These are phyloP conservation scores for Populus hybrid DNA, from an alignment of 441 rosid species.

Conservation along the genomic window DNA sequence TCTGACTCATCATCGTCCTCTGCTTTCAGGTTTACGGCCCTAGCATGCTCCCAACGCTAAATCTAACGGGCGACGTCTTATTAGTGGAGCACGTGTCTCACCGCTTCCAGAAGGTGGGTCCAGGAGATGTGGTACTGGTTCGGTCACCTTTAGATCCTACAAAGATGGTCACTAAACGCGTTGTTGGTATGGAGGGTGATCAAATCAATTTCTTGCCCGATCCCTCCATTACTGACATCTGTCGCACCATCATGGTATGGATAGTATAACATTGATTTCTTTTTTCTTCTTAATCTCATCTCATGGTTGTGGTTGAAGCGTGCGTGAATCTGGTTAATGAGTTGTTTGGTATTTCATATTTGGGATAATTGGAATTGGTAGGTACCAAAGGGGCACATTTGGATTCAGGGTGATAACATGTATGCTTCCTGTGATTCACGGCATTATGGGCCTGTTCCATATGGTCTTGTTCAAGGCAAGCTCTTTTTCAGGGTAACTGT, in stretches of 20 bases:
- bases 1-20: neutral
- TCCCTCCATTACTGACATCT: slow-evolving; percentile 31
- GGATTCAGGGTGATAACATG: slow-evolving; percentile 89
- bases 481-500: slow-evolving; percentile 57
- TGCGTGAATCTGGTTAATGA: neutral
- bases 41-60: slow-evolving; percentile 90
- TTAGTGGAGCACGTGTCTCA: slow-evolving; percentile 67
- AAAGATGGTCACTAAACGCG: slow-evolving; percentile 56
- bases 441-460: slow-evolving; percentile 72
- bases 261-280: too few relatives aligned
- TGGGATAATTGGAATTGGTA: slow-evolving; percentile 16
- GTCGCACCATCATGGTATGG: slow-evolving; percentile 49
- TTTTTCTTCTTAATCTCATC: neutral
- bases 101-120: slow-evolving; percentile 49
- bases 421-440: slow-evolving; percentile 75
- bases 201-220: slow-evolving; percentile 50
- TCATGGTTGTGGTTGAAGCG: neutral
- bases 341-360: neutral
- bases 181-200: slow-evolving; percentile 70
- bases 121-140: slow-evolving; percentile 73
- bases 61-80: slow-evolving; percentile 68
- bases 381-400: slow-evolving; percentile 88
- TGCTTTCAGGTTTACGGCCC: slow-evolving; percentile 64
- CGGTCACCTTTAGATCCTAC: slow-evolving; percentile 66
- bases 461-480: slow-evolving; percentile 76